Evolutionary conservation across 768 basidiomycete species (phyloP).

Genomic region (Boletus sp.): DNA sequence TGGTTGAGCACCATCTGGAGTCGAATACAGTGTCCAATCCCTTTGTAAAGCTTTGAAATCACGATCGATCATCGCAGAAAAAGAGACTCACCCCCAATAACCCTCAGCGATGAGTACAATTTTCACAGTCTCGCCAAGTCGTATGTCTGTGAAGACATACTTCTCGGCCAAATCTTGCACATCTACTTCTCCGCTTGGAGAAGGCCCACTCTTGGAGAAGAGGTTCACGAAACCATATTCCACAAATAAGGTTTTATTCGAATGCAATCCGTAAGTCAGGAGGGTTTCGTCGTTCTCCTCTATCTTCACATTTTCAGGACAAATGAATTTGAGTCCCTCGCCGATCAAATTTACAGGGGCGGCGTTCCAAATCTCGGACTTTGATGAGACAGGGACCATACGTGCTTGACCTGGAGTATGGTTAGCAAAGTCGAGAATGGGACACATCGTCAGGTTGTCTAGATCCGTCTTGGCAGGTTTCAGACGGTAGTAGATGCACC

Average conservation of each 20-base stretch:
- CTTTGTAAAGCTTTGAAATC: slow-evolving; percentile 37
- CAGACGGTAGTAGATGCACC: slow-evolving; percentile 76
- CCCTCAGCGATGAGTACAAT: slow-evolving; percentile 55
- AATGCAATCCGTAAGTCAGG: slow-evolving; percentile 78
- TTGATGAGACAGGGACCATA: slow-evolving; percentile 42
- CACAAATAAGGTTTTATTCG: slow-evolving; percentile 72
- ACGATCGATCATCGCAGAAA: background rate
- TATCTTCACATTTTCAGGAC: slow-evolving; percentile 44
- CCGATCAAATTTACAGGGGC: slow-evolving; percentile 36
- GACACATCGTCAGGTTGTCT: slow-evolving; percentile 85
- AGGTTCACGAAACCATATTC: slow-evolving; percentile 87
- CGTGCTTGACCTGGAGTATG: slow-evolving; percentile 49
- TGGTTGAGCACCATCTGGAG: slow-evolving; percentile 62
- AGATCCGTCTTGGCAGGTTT: slow-evolving; percentile 48
- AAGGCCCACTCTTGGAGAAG: slow-evolving; percentile 26
- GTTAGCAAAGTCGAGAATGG: slow-evolving; percentile 90
- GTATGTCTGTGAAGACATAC: slow-evolving; percentile 45
- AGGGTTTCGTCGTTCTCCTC: slow-evolving; percentile 62
- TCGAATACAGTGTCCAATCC: slow-evolving; percentile 74
- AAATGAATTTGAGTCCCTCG: slow-evolving; percentile 50
- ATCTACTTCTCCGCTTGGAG: slow-evolving; percentile 55
- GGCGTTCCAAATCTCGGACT: slow-evolving; percentile 37
- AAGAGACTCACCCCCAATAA: slow-evolving; percentile 76
- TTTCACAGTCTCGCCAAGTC: slow-evolving; percentile 47
- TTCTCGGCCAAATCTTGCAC: slow-evolving; percentile 53